Base-by-base conservation (phyloP, 768 basidiomycete species). In the Mycena kentingensis region DNA sequence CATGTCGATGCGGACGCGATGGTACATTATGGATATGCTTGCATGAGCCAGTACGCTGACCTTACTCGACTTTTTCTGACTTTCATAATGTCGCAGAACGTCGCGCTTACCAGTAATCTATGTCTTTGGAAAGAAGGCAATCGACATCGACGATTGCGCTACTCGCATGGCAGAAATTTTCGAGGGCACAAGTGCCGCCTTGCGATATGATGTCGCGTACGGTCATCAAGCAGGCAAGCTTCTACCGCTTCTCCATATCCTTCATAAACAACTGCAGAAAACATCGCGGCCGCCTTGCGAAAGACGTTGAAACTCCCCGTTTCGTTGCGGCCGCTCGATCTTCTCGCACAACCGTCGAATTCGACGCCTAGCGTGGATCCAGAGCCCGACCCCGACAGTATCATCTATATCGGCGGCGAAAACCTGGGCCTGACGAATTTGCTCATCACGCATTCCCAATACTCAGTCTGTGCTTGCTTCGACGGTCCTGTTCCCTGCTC, bases 11-110 rank as follows among this genome's bases (percentile, higher is more conserved):
- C 94, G 0, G 91, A 98, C 64, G 83, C 86, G 7, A 78, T 97
- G 56, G 86, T 99, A 2, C 96, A 99, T 64, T 98, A 97, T 63
- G 96, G 96, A 2, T 90, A 97, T 73, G 94, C 96, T 0, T 99
- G 97, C 67, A 81, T 98, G 76, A 93, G 89, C 66, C 83, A 86
- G 93, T 96, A 60, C 58, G 92, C 76, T 28, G 22, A 34, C 5
- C 15, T 39, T 26, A 4, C n/a, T 5, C 7, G 52, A 15, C 13
- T 42, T 24, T 27, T 24, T 13, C 24, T 6, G 19, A 24, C 25
- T 36, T 37, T 59, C n/a, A 39, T 35, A 18, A 35, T 38, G 39
- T 42, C 29, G 28, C 39, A 97, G 95, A 58, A 89, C 90, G 11
- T 90, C 89, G 21, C 83, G 93, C 15, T 69, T 98, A 0, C 93